phyloP scores from a whole-genome alignment of 805 yeast genomes.

The Nakazawaea populi region DNA sequence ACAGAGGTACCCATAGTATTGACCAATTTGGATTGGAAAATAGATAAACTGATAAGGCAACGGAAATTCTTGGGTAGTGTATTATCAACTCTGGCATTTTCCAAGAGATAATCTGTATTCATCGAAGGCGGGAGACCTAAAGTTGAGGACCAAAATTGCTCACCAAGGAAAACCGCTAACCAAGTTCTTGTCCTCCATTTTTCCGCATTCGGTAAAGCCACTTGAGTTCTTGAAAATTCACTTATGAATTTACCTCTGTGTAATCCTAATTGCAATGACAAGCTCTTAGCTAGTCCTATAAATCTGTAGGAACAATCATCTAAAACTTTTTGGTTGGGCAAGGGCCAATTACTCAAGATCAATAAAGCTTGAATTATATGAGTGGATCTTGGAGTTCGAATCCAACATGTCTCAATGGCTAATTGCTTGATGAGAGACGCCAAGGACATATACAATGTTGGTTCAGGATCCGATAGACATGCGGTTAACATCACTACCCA shows the following conservation, averaged over 20 bases:
- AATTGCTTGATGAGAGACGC: slow-evolving; percentile 77
- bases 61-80: slow-evolving; percentile 65
- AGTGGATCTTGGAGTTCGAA: slow-evolving; percentile 87
- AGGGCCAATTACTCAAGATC: slow-evolving; percentile 85
- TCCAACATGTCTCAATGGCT: slow-evolving; percentile 91
- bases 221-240: slow-evolving; percentile 88
- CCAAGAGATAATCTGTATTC: slow-evolving; percentile 76
- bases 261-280: slow-evolving; percentile 81
- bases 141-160: slow-evolving; percentile 86
- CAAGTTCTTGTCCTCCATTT: slow-evolving; percentile 93
- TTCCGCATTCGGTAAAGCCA: slow-evolving; percentile 82
- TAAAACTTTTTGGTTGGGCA: slow-evolving; percentile 85
- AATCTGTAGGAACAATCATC: slow-evolving; percentile 91
- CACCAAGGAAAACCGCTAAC: slow-evolving; percentile 83
- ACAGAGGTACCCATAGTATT: slow-evolving; percentile 85
- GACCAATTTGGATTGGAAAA: slow-evolving; percentile 79
- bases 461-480: slow-evolving; percentile 80
- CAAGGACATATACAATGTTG: slow-evolving; percentile 67
- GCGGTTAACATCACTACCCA: slow-evolving; percentile 92
- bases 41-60: slow-evolving; percentile 65
- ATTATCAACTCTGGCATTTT: slow-evolving; percentile 66
- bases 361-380: slow-evolving; percentile 88
- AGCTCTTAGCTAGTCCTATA: slow-evolving; percentile 77
- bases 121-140: slow-evolving; percentile 85
- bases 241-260: slow-evolving; percentile 89